Percentiles rank a stretch among this genome's conserved stretches.
Evolutionary conservation across 2,329 filamentous ascomycete species (phyloP).

Genomic region (Raffaelea ambrosiae): DNA sequence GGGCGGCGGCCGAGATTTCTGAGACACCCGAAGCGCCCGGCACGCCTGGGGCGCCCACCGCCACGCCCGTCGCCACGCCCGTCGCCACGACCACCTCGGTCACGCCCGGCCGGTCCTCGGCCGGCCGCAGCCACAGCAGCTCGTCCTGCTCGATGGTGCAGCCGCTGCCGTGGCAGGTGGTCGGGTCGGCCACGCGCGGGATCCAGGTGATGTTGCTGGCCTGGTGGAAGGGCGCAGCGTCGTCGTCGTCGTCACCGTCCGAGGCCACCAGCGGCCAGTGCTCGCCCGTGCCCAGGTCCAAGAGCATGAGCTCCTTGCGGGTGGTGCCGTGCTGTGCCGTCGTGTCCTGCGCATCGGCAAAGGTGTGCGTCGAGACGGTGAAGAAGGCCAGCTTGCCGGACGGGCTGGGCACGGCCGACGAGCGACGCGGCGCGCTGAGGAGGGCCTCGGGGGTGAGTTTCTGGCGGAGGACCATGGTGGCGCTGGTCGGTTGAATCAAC

Average conservation of each 20-base stretch:
- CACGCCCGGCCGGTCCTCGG: conserved; percentile 15
- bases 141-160: conserved; percentile 8
- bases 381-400: conserved; percentile 28
- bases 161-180: not conserved
- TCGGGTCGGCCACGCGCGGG: conserved; percentile 13
- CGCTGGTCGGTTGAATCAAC: not conserved
- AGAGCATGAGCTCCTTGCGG: conserved; percentile 24
- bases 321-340: conserved; percentile 11
- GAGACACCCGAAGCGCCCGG: too few relatives aligned
- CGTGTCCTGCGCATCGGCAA: conserved; percentile 17
- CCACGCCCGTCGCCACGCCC: not conserved
- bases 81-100: conserved; percentile 23
- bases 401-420: conserved; percentile 24
- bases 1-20: too few relatives aligned
- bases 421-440: conserved; percentile 13
- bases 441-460: conserved; percentile 16
- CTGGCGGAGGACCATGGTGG: conserved; percentile 14
- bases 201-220: conserved; percentile 28
- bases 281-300: conserved; percentile 44
- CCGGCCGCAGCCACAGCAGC: conserved; percentile 24
- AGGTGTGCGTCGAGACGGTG: conserved; percentile 24
- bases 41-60: too few relatives aligned
- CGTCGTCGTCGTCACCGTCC: not conserved
- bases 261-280: conserved; percentile 26
- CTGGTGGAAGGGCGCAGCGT: conserved; percentile 17